These are phyloP conservation scores for Capronia americana DNA, from an alignment of 2,329 filamentous ascomycete species.

Conservation along the genomic window DNA sequence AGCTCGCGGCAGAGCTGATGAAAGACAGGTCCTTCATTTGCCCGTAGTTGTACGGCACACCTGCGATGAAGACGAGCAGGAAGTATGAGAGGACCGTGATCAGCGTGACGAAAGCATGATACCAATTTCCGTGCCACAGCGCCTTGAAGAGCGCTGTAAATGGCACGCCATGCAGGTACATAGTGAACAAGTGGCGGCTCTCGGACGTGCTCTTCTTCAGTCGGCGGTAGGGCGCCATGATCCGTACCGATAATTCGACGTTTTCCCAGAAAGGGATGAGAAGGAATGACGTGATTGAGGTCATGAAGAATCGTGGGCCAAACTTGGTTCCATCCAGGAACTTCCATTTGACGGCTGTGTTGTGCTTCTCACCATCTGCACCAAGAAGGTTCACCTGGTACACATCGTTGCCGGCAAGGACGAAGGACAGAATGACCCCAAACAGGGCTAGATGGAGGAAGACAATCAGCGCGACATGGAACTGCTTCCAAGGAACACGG, in stretches of 20 bases:
- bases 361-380: conserved; percentile 5
- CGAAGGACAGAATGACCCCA: conserved; percentile 23
- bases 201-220: conserved; percentile 5
- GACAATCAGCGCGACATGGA: conserved; percentile 5
- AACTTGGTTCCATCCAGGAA: conserved; percentile 25
- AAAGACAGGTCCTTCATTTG: conserved; percentile 20
- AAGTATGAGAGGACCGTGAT: conserved; percentile 18
- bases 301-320: conserved; percentile 26
- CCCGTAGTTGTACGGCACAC: conserved; percentile 25
- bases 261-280: conserved; percentile 24
- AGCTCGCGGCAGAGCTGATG: conserved; percentile 15
- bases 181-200: conserved; percentile 9
- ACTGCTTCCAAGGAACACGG: conserved; percentile 13
- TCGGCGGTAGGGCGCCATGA: conserved; percentile 23
- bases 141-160: conserved; percentile 22
- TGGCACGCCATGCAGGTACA: conserved; percentile 18
- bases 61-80: conserved; percentile 21
- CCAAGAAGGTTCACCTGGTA: conserved; percentile 17
- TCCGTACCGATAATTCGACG: conserved; percentile 14
- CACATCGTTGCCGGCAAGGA: conserved; percentile 22
- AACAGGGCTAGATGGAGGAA: conserved; percentile 19
- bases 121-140: conserved; percentile 18
- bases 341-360: conserved; percentile 18
- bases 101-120: conserved; percentile 23
- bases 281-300: conserved; percentile 15